Conservation (phyloP, 345 rosid species). For the Salix koriyanagi region DNA sequence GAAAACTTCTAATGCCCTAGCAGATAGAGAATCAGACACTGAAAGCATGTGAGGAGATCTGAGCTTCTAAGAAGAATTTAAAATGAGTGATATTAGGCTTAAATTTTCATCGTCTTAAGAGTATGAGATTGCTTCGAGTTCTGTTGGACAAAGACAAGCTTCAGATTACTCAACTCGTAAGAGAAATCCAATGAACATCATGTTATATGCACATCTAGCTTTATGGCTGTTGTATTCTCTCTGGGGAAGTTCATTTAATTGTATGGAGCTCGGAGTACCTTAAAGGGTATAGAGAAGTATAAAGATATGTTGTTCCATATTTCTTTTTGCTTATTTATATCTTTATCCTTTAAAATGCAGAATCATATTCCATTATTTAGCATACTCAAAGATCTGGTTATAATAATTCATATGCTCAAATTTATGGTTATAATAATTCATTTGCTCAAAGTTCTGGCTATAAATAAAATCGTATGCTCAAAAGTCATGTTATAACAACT, state of each 20-base stretch:
- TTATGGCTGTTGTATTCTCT: background rate
- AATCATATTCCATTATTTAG: background rate
- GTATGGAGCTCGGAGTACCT: background rate
- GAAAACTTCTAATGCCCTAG: slow-evolving; percentile 11
- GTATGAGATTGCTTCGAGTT: background rate
- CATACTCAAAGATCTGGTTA: background rate
- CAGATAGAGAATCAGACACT: background rate
- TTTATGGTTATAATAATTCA: background rate
- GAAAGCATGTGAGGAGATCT: background rate
- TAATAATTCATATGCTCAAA: background rate
- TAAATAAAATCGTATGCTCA: background rate
- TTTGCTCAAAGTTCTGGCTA: background rate
- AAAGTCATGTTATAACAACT: background rate
- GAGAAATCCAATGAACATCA: background rate
- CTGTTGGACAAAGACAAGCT: background rate
- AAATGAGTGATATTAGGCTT: slow-evolving; percentile 1
- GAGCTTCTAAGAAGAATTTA: slow-evolving; percentile 4
- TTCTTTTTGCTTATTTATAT: background rate
- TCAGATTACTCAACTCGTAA: background rate
- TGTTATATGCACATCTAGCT: background rate
- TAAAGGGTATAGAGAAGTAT: background rate
- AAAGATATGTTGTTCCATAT: background rate
- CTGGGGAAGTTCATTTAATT: background rate
- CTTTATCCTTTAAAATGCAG: background rate
- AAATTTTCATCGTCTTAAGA: background rate